Evolutionary conservation across 305 asterid genomes (phyloP).

Genomic region (Rubia balearica): DNA sequence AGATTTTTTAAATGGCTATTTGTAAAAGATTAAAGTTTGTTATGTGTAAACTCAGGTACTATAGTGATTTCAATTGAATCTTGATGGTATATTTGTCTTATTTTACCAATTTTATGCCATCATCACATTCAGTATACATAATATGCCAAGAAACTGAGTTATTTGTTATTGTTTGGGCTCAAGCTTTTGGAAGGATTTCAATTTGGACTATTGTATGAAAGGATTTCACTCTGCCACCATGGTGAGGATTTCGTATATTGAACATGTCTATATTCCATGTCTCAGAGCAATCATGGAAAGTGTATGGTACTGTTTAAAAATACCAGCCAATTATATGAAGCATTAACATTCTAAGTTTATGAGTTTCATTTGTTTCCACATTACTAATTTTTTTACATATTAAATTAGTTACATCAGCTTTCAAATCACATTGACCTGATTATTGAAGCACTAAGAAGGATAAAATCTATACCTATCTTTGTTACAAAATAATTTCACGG

Average conservation of each 20-base stretch:
- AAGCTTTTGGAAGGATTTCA: slow-evolving; percentile 13
- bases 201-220: not conserved
- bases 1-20: not conserved
- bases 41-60: too few relatives aligned
- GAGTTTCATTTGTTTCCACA: not conserved
- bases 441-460: not conserved
- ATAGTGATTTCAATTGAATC: not conserved
- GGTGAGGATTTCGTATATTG: not conserved
- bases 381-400: not conserved
- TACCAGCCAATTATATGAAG: not conserved
- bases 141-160: not conserved
- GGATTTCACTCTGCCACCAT: not conserved
- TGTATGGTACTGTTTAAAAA: not conserved
- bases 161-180: not conserved
- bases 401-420: not conserved
- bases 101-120: not conserved
- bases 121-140: not conserved
- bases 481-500: slow-evolving; percentile 7
- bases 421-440: not conserved
- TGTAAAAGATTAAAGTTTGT: not conserved
- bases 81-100: not conserved
- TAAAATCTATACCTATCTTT: not conserved
- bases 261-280: too few relatives aligned
- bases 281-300: not conserved
- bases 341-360: not conserved